Conservation (phyloP, 148 eudicot species). For the Rhododendron simsii region DNA sequence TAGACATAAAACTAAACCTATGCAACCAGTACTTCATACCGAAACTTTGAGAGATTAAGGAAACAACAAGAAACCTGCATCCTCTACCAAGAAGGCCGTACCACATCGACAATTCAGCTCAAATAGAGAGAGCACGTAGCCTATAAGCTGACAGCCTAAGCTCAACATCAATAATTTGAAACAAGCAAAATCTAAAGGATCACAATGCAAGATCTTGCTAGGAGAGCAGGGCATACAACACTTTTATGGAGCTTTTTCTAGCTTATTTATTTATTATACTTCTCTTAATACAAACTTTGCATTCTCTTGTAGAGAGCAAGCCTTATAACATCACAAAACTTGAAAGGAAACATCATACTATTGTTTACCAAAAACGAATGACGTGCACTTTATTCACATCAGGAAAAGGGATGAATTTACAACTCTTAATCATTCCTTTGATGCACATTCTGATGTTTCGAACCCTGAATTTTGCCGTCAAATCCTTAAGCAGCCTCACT, state of each 20-base stretch:
- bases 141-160: background rate
- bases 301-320: too few relatives aligned
- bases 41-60: background rate
- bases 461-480: too few relatives aligned
- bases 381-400: too few relatives aligned
- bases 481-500: too few relatives aligned
- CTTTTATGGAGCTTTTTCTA: background rate
- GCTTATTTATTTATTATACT: background rate
- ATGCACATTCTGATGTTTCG: too few relatives aligned
- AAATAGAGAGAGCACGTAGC: background rate
- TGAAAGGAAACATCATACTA: too few relatives aligned
- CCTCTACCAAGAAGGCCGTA: background rate
- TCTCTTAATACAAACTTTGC: too few relatives aligned
- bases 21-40: background rate
- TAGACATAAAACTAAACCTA: background rate
- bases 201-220: background rate
- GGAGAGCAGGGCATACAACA: background rate
- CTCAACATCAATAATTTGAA: background rate
- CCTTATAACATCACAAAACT: too few relatives aligned
- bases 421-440: too few relatives aligned
- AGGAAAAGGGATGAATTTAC: too few relatives aligned
- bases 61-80: background rate
- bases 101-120: conserved; percentile 5
- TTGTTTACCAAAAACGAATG: too few relatives aligned
- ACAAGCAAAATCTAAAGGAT: background rate